phyloP scores from a whole-genome alignment of 768 basidiomycete species.

The Rhodotorula diobovata region DNA sequence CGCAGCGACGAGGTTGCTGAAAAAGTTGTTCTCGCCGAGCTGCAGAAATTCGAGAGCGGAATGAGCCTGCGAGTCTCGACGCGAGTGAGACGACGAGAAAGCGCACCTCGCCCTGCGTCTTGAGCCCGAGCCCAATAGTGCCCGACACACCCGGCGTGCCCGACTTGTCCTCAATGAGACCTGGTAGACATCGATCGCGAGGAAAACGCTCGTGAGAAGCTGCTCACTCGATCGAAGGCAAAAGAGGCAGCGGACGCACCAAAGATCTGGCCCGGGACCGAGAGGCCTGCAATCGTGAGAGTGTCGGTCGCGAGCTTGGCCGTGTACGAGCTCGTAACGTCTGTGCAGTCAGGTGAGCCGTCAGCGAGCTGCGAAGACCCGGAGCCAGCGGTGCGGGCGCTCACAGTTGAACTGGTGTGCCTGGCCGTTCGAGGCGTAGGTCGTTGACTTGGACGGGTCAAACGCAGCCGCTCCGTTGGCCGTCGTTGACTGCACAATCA shows the following conservation, averaged over 20 bases:
- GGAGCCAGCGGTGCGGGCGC: not conserved
- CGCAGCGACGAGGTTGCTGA: not conserved
- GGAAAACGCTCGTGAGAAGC: not conserved
- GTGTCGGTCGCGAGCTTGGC: not conserved
- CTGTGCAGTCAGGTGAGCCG: not conserved
- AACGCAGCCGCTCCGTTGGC: not conserved
- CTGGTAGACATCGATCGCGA: no score
- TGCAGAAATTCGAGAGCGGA: not conserved
- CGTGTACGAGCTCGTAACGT: not conserved
- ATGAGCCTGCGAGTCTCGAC: not conserved
- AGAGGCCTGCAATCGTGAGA: not conserved
- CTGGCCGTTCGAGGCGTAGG: not conserved
- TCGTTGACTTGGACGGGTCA: not conserved
- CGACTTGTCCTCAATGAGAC: not conserved
- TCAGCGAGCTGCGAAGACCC: no score
- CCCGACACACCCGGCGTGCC: not conserved
- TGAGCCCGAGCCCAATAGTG: not conserved
- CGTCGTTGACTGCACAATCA: slow-evolving; percentile 1
- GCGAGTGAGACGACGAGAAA: not conserved
- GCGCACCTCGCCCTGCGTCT: not conserved
- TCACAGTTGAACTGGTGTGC: not conserved
- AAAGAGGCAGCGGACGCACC: not conserved
- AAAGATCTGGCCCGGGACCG: slow-evolving; percentile 2
- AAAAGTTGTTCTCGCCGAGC: not conserved
- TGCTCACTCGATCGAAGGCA: no score